Evolutionary conservation across 768 basidiomycete species (phyloP), one percentile per base, ranked within the genome.

Genomic region (Panellus pusillus): DNA sequence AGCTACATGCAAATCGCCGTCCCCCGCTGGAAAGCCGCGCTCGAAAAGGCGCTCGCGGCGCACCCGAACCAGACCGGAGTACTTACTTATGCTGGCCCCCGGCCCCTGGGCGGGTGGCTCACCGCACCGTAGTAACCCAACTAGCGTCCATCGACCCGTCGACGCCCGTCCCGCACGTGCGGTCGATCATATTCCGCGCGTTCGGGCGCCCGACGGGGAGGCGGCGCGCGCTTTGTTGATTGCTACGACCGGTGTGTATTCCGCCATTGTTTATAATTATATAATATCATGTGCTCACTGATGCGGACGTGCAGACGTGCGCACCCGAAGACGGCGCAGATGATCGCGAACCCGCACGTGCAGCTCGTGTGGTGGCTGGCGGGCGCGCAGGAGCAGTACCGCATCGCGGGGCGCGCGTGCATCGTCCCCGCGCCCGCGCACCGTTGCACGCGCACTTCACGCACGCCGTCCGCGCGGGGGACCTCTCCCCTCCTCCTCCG

Each of bases 351-450:
- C 51, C 64, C 76, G 9, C 66, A 73, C 39, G 79, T 85, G 55
- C 86, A 93, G 65, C 59, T 86, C 39, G 80, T 76, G 11, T 93
- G 87, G 84, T 94, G 90, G 89, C 78, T 85, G 47, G 74, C 79
- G 28, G 77, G 79, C 18, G 77, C 81, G 0, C 67, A 77, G 47
- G 84, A 89, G 64, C 92, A 95, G 63, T 92, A 85, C 65, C 84
- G 93, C 43, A 70, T 95, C 63, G 55, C 72, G 0, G 91, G 85
- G 1, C 67, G 66, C 13, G 81, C 79, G 18, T 75, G 73, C 64
- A 58, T 91, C 54, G 72, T 91, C 18, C 81, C 87, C 1, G 61
- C 74, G 0, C 78, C 80, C 0, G 56, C 63, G 6, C 74, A 79
- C 59, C 65, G 5, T 62, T 75, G 13, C 66, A 72, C 52, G 59